These are phyloP conservation scores for Iodosphaeria phyllophila DNA, from an alignment of 2,329 filamentous ascomycete genomes.

Conservation along the genomic window DNA sequence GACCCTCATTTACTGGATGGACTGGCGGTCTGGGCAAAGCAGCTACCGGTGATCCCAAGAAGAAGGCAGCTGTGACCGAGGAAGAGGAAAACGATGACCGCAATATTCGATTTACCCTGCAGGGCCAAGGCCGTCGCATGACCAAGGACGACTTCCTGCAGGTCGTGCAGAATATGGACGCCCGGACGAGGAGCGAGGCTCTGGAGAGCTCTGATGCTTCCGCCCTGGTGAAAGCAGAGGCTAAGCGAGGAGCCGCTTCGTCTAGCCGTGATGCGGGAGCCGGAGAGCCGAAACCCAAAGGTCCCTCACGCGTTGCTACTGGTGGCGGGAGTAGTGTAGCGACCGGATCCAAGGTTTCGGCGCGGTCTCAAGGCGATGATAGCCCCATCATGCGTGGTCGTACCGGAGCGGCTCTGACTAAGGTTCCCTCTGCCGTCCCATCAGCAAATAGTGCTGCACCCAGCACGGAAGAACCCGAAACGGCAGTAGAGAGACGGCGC, in stretches of 20 bases:
- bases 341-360: too few relatives aligned
- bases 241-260: slow-evolving; percentile 12
- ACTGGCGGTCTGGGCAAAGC: slow-evolving; percentile 21
- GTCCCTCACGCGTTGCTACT: slow-evolving; percentile 13
- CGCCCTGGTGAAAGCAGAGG: slow-evolving; percentile 27
- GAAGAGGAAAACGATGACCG: slow-evolving; percentile 44
- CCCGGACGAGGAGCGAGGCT: slow-evolving; percentile 37
- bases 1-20: slow-evolving; percentile 28
- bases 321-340: slow-evolving; percentile 1
- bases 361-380: too few relatives aligned
- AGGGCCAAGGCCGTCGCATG: slow-evolving; percentile 53
- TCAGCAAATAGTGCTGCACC: slow-evolving; percentile 9
- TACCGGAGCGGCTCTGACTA: too few relatives aligned
- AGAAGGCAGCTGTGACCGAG: slow-evolving; percentile 15
- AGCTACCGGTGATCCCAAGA: slow-evolving; percentile 17
- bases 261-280: too few relatives aligned
- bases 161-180: slow-evolving; percentile 55
- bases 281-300: too few relatives aligned
- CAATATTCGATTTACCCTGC: slow-evolving; percentile 59
- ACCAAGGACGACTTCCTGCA: slow-evolving; percentile 65
- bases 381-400: too few relatives aligned
- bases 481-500: slow-evolving; percentile 48
- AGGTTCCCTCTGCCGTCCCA: too few relatives aligned
- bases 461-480: slow-evolving; percentile 34
- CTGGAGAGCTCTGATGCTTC: slow-evolving; percentile 31